Evolutionary conservation across 1,139 yeast species (phyloP).

Genomic region (Pichia cactophila): DNA sequence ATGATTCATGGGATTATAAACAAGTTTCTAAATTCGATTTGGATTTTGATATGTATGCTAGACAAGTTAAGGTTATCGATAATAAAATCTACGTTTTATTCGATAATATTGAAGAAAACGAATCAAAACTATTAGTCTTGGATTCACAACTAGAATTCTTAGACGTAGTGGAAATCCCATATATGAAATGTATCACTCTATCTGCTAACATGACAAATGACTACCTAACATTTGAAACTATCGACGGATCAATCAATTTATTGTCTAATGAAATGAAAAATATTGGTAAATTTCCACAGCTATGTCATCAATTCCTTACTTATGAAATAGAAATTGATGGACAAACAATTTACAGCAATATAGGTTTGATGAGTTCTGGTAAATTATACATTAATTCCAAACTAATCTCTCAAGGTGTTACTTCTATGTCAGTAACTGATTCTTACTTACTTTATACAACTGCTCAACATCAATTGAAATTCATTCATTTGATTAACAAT

Average conservation of each 20-base stretch:
- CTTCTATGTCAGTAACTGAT: conserved; percentile 72
- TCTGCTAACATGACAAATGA: conserved; percentile 50
- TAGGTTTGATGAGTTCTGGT: conserved; percentile 71
- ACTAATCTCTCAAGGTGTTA: conserved; percentile 68
- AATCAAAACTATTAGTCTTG: conserved; percentile 5
- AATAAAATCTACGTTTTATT: conserved; percentile 48
- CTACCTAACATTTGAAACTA: conserved; percentile 48
- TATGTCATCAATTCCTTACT: conserved; percentile 59
- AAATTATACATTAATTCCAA: conserved; percentile 59
- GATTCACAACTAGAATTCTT: conserved; percentile 19
- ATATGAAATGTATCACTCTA: conserved; percentile 45
- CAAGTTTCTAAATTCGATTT: conserved; percentile 33
- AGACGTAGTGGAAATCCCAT: conserved; percentile 37
- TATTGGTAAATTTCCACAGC: conserved; percentile 54
- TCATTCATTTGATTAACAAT: conserved; percentile 53
- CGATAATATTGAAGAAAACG: conserved; percentile 29
- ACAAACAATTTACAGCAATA: conserved; percentile 31
- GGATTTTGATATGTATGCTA: conserved; percentile 33
- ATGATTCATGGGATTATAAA: conserved; percentile 33
- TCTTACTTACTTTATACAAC: conserved; percentile 77
- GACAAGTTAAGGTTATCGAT: conserved; percentile 57
- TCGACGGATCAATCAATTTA: conserved; percentile 49
- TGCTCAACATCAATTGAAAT: conserved; percentile 77
- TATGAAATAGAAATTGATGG: conserved; percentile 26
- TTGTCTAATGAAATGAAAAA: conserved; percentile 15